Evolutionary conservation across 208 protist genomes (phyloP).

Genomic region (Crithidia fasciculata): DNA sequence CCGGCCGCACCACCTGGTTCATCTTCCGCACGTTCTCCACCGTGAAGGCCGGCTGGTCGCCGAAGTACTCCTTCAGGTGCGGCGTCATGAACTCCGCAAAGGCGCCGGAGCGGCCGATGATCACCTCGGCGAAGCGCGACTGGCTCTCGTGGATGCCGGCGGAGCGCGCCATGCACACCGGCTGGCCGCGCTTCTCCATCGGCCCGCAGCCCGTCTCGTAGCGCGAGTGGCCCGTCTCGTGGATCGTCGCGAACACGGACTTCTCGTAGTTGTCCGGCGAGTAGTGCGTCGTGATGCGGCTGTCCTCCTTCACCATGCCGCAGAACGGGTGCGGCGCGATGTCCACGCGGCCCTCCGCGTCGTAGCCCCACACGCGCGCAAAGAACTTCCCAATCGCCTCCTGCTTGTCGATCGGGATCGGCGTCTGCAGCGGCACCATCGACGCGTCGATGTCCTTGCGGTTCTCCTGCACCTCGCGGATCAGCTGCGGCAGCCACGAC

Average conservation of each 20-base stretch:
- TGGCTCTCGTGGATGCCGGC: not conserved
- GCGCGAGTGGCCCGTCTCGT: slow-evolving; percentile 23
- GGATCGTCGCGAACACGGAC: slow-evolving; percentile 8
- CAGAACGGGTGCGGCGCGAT: not conserved
- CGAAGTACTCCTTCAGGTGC: not conserved
- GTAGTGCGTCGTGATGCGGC: not conserved
- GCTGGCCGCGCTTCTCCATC: not conserved
- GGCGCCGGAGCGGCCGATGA: not conserved
- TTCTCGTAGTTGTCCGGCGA: not conserved
- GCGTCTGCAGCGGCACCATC: slow-evolving; percentile 6
- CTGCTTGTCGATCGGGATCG: not conserved
- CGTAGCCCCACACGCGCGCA: not conserved
- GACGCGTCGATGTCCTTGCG: slow-evolving; percentile 14
- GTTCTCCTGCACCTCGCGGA: slow-evolving; percentile 13
- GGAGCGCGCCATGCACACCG: not conserved
- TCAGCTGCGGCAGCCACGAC: slow-evolving; percentile 14
- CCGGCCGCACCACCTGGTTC: not conserved
- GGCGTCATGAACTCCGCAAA: not conserved
- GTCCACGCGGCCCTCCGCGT: not conserved
- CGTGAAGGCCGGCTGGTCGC: not conserved
- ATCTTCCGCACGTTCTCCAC: not conserved
- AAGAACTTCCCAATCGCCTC: not conserved
- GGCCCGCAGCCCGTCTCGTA: not conserved
- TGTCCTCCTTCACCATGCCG: not conserved
- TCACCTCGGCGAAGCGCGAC: not conserved